Conservation (phyloP, 352 stramenopile species). For the Globisporangium echinulatum region DNA sequence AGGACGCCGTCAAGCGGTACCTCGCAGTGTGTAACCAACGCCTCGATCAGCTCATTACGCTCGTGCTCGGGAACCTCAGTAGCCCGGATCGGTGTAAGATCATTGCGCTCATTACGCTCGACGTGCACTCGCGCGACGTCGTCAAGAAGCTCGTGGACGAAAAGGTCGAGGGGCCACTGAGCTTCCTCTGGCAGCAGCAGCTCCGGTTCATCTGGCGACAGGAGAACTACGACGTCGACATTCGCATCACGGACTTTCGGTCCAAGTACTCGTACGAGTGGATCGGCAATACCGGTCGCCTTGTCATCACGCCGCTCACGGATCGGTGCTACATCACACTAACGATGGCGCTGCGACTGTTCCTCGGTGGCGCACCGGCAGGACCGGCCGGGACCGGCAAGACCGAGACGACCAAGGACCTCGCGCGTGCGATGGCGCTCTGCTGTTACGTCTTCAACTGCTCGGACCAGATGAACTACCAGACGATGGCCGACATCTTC, state of each 20-base stretch:
- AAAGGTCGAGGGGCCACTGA: constrained; percentile 83
- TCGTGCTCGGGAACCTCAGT: constrained; percentile 86
- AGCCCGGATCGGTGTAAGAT: constrained; percentile 91
- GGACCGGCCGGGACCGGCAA: constrained; percentile 91
- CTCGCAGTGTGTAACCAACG: constrained; percentile 72
- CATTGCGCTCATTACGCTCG: constrained; percentile 95
- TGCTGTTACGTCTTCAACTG: constrained; percentile 90
- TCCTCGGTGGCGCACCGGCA: constrained; percentile 92
- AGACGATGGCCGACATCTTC: constrained; percentile 88
- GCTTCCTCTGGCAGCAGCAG: constrained; percentile 87
- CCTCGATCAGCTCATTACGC: constrained; percentile 89
- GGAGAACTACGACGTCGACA: constrained; percentile 93
- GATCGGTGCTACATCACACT: constrained; percentile 97
- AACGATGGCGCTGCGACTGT: constrained; percentile 94
- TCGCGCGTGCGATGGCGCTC: constrained; percentile 77
- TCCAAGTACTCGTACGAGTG: constrained; percentile 92
- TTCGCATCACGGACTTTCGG: constrained; percentile 94
- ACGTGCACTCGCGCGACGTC: constrained; percentile 93
- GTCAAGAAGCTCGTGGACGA: constrained; percentile 87
- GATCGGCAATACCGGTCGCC: constrained; percentile 85
- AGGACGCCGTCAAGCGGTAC: constrained; percentile 85
- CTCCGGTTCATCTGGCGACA: constrained; percentile 89
- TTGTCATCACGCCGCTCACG: constrained; percentile 95
- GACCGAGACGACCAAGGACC: constrained; percentile 84
- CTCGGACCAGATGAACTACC: constrained; percentile 87